Conservation (phyloP, 31 red algal species). For the Porphyra umbilicalis region DNA sequence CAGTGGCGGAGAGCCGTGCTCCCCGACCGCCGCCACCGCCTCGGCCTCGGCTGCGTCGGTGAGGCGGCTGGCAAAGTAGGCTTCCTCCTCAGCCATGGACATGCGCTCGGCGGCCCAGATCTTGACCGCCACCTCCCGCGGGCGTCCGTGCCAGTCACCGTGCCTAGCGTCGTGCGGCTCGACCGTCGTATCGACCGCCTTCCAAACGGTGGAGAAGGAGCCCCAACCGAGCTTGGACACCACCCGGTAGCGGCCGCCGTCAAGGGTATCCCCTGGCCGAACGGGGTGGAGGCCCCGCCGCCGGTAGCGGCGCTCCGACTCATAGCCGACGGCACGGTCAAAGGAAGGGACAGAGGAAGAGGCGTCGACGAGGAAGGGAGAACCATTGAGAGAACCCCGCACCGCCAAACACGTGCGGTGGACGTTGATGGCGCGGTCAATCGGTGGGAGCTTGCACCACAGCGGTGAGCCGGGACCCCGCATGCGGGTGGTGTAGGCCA, state of each 20-base stretch:
- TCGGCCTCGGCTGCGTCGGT: conserved; percentile 19
- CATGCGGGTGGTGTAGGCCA: not conserved
- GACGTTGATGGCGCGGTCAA: not conserved
- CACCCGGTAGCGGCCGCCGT: conserved; percentile 57
- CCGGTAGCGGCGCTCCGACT: conserved; percentile 51
- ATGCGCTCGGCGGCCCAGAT: conserved; percentile 63
- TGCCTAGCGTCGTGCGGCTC: conserved; percentile 1
- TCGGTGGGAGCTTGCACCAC: not conserved
- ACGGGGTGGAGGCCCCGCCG: conserved; percentile 84
- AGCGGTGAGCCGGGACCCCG: not conserved
- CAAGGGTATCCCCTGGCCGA: conserved; percentile 58
- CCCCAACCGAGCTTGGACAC: conserved; percentile 94
- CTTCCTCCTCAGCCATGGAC: not conserved
- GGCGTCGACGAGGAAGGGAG: not conserved
- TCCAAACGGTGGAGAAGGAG: conserved; percentile 94
- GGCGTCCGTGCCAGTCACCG: not conserved
- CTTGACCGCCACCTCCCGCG: conserved; percentile 66
- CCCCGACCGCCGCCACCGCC: conserved; percentile 17
- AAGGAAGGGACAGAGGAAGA: not conserved
- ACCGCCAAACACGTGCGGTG: not conserved
- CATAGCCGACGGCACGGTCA: not conserved
- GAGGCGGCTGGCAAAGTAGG: conserved; percentile 66
- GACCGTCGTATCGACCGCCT: conserved; percentile 34
- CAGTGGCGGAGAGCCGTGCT: not conserved
- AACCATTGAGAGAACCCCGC: not conserved